These are phyloP conservation scores for Nemophila menziesii DNA, from an alignment of 257 asterid species.

Conservation along the genomic window DNA sequence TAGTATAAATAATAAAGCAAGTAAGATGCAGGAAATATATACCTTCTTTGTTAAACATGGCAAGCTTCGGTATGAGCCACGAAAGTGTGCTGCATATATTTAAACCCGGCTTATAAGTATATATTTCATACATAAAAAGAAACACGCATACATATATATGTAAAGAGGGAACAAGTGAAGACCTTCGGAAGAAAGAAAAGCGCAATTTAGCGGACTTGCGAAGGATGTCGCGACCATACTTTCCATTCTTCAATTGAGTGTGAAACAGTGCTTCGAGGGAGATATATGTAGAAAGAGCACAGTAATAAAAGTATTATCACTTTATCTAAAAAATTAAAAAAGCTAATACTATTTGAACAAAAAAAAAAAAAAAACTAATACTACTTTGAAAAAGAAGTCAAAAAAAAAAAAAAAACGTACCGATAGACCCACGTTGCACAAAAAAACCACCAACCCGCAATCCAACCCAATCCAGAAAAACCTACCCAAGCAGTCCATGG, in stretches of 20 bases:
- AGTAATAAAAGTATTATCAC: background rate
- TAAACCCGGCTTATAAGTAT: background rate
- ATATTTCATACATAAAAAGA: background rate
- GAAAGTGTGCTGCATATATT: constrained; percentile 16
- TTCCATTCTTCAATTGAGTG: background rate
- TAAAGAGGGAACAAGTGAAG: background rate
- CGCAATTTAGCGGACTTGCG: constrained; percentile 24
- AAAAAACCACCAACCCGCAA: too few relatives aligned
- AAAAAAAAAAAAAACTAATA: too few relatives aligned
- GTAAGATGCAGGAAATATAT: constrained; percentile 3
- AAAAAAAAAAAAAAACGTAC: too few relatives aligned
- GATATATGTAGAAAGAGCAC: background rate
- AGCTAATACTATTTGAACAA: too few relatives aligned
- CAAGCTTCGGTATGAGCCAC: constrained; percentile 32
- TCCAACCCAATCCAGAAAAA: too few relatives aligned
- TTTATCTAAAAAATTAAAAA: too few relatives aligned
- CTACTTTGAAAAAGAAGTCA: too few relatives aligned
- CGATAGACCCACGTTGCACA: too few relatives aligned
- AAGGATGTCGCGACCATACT: constrained; percentile 31
- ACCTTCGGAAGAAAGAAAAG: constrained; percentile 31
- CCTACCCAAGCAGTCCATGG: too few relatives aligned
- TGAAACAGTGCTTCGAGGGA: background rate
- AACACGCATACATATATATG: background rate
- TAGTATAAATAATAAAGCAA: background rate
- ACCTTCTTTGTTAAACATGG: constrained; percentile 46